A percentile compares a stretch with the other conserved stretches of the same genome.
Conservation (phyloP, 768 basidiomycete genomes). For the Lentinula guzmanii region DNA sequence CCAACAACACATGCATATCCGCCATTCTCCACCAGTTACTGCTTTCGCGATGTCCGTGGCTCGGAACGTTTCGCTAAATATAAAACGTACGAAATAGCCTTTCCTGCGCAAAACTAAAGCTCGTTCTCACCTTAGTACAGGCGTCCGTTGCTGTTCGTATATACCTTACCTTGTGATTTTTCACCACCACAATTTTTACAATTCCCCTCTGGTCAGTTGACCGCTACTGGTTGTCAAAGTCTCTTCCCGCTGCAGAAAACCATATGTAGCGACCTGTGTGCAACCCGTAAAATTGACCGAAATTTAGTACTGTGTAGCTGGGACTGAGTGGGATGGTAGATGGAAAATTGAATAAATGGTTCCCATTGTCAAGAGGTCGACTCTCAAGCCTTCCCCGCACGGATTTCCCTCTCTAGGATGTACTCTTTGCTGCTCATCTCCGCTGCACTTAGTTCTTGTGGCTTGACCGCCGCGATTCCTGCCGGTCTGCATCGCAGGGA, state of each 20-base stretch:
- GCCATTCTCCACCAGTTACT: not conserved
- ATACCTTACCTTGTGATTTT: not conserved
- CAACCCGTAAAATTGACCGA: not conserved
- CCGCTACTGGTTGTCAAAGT: too few relatives aligned
- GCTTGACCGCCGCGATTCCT: not conserved
- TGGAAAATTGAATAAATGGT: not conserved
- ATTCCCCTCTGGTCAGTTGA: not conserved
- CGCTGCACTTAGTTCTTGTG: not conserved
- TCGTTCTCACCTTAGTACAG: too few relatives aligned
- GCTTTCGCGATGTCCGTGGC: too few relatives aligned
- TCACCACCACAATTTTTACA: not conserved
- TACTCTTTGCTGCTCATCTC: not conserved
- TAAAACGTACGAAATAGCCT: not conserved
- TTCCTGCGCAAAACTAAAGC: too few relatives aligned
- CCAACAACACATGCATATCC: not conserved
- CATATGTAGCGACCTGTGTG: not conserved
- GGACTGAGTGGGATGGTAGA: not conserved
- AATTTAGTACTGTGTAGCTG: too few relatives aligned
- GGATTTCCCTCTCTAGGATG: not conserved
- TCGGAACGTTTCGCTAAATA: not conserved
- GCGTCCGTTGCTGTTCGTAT: not conserved
- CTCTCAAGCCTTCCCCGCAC: not conserved
- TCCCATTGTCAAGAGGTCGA: not conserved
- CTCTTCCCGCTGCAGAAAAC: not conserved
- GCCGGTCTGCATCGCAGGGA: conserved; percentile 8